phyloP scores from a whole-genome alignment of 176 grass and related monocot species.

The Oryza brachyantha region DNA sequence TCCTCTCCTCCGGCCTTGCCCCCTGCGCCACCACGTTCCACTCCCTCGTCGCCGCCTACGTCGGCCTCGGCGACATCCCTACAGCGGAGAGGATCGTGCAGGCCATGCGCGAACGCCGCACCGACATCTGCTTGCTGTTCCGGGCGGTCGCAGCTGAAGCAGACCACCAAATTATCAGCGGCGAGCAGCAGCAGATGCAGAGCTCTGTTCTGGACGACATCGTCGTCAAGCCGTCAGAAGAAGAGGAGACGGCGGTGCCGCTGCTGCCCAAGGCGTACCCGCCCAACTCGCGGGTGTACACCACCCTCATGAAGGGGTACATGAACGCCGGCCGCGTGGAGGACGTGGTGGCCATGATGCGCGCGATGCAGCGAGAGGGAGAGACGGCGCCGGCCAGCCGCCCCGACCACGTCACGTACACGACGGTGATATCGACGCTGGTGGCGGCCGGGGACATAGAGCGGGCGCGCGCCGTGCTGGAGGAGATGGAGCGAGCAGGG shows the following conservation, averaged over 20 bases:
- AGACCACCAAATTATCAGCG: not conserved
- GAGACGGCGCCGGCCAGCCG: conserved; percentile 46
- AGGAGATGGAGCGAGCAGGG: conserved; percentile 53
- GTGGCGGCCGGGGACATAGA: conserved; percentile 54
- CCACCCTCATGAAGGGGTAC: conserved; percentile 94
- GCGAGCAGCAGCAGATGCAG: not conserved
- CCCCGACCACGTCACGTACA: conserved; percentile 75
- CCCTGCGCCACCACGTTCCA: conserved; percentile 73
- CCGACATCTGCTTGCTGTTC: conserved; percentile 54
- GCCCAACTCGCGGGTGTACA: conserved; percentile 76
- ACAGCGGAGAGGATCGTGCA: conserved; percentile 70
- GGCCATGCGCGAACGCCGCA: conserved; percentile 74
- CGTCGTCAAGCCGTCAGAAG: not conserved
- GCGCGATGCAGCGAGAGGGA: conserved; percentile 62
- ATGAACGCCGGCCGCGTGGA: conserved; percentile 75
- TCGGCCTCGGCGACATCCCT: conserved; percentile 67
- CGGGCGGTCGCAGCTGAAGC: conserved; percentile 2
- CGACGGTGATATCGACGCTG: conserved; percentile 69
- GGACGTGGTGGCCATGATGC: conserved; percentile 63
- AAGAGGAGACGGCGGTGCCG: not conserved
- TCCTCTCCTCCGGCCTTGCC: conserved; percentile 34
- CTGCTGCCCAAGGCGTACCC: conserved; percentile 50
- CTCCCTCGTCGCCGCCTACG: conserved; percentile 77
- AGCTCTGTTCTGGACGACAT: conserved; percentile 59
- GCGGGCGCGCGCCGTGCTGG: conserved; percentile 49